These are phyloP conservation scores for Aspergillus ruber DNA, from an alignment of 2,329 filamentous ascomycete genomes.

Conservation along the genomic window DNA sequence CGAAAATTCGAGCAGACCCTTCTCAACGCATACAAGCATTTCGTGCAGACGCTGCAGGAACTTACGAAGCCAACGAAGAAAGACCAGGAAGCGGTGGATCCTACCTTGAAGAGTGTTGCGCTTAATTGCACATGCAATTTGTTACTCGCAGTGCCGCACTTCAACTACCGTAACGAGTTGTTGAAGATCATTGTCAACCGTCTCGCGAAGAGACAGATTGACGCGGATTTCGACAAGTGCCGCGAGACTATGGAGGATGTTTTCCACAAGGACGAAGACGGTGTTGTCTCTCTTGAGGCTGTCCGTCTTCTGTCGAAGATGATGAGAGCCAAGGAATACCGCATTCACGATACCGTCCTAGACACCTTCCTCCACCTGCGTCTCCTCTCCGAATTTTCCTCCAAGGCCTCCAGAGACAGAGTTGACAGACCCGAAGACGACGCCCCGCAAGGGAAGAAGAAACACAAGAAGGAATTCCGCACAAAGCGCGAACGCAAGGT, in stretches of 20 bases:
- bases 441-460: constrained; percentile 50
- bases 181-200: constrained; percentile 82
- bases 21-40: constrained; percentile 75
- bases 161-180: constrained; percentile 89
- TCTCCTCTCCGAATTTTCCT: constrained; percentile 77
- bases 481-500: constrained; percentile 83
- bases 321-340: constrained; percentile 83
- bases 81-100: constrained; percentile 23
- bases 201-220: constrained; percentile 64
- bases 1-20: constrained; percentile 82
- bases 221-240: constrained; percentile 71
- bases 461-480: constrained; percentile 74
- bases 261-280: constrained; percentile 83
- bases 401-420: constrained; percentile 71
- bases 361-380: constrained; percentile 89
- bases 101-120: constrained; percentile 62
- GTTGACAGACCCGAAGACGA: constrained; percentile 58
- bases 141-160: constrained; percentile 78
- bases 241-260: constrained; percentile 71
- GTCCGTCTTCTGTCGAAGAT: constrained; percentile 82
- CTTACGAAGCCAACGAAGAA: constrained; percentile 55
- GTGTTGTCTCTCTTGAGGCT: constrained; percentile 77
- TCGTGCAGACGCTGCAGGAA: constrained; percentile 67
- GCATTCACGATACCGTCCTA: constrained; percentile 74
- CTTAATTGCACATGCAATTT: constrained; percentile 80